phyloP scores from a whole-genome alignment of 352 stramenopile species.

The Phytophthora kernoviae region DNA sequence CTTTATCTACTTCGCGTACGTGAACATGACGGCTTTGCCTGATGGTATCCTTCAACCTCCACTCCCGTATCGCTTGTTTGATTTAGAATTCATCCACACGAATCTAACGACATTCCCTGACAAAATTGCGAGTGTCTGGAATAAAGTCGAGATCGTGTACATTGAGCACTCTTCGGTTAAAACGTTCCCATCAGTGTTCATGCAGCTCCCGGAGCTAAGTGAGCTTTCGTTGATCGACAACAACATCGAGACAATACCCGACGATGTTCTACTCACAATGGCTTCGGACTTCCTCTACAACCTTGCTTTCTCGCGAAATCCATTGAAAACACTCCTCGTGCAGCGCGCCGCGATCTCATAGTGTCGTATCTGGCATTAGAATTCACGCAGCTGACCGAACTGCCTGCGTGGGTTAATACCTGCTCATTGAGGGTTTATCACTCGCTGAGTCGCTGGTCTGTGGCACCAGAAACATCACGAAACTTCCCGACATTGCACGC shows the following conservation, averaged over 20 bases:
- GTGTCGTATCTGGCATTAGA: constrained; percentile 38
- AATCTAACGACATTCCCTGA: constrained; percentile 41
- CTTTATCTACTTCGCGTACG: constrained; percentile 39
- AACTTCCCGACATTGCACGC: constrained; percentile 1
- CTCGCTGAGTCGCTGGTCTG: not conserved
- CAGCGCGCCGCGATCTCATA: constrained; percentile 1
- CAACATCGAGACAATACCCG: constrained; percentile 15
- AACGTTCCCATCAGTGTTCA: constrained; percentile 28
- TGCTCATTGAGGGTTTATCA: constrained; percentile 2
- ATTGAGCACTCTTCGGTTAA: constrained; percentile 32
- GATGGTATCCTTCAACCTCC: constrained; percentile 33
- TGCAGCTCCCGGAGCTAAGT: constrained; percentile 15
- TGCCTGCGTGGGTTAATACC: constrained; percentile 33
- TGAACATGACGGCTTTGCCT: constrained; percentile 51
- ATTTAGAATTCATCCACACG: constrained; percentile 49
- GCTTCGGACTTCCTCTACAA: constrained; percentile 8
- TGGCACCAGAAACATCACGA: not conserved
- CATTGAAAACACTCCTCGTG: constrained; percentile 22
- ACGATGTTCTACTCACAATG: constrained; percentile 10
- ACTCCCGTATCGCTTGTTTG: constrained; percentile 40
- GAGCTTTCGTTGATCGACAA: constrained; percentile 42
- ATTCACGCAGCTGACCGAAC: constrained; percentile 20
- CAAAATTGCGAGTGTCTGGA: constrained; percentile 31
- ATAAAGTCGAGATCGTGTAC: constrained; percentile 3
- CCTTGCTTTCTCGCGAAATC: constrained; percentile 30